These are phyloP conservation scores for Magnaporthiopsis incrustans DNA, from an alignment of 2,329 filamentous ascomycete species.

Conservation along the genomic window DNA sequence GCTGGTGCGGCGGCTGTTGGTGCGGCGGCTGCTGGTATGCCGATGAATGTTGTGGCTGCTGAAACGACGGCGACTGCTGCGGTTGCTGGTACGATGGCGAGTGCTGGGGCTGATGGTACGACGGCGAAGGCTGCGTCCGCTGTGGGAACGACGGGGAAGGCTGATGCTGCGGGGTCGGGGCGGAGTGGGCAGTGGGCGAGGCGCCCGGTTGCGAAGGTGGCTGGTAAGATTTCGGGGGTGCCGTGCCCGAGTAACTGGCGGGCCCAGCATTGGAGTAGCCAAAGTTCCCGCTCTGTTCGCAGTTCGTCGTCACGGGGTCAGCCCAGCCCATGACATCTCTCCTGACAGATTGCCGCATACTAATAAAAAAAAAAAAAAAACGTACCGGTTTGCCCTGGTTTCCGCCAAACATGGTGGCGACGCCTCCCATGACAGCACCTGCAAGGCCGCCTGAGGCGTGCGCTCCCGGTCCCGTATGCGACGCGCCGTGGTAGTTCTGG, in stretches of 20 bases:
- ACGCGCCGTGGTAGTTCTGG: conserved; percentile 42
- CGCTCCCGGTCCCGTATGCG: conserved; percentile 28
- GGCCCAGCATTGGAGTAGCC: conserved; percentile 53
- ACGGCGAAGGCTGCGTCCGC: conserved; percentile 16
- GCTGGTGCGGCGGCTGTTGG: conserved; percentile 19
- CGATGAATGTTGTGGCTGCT: conserved; percentile 13
- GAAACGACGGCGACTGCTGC: conserved; percentile 11
- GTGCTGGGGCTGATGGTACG: conserved; percentile 16
- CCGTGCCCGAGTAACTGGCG: conserved; percentile 51
- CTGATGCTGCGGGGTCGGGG: conserved; percentile 13
- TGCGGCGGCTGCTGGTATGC: conserved; percentile 19
- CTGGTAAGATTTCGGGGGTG: conserved; percentile 56
- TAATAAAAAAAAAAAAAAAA: too few species aligned
- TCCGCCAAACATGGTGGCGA: conserved; percentile 44
- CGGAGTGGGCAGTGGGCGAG: conserved; percentile 13
- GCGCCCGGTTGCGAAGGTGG: conserved; percentile 20
- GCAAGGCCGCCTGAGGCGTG: conserved; percentile 38
- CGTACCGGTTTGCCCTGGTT: conserved; percentile 32
- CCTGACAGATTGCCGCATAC: not conserved
- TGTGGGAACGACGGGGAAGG: conserved; percentile 15
- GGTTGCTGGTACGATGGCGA: not conserved
- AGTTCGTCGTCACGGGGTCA: not conserved
- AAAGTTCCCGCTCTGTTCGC: conserved; percentile 44
- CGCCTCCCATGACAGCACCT: conserved; percentile 46
- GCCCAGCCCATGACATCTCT: not conserved